Percentiles rank a stretch among this genome's conserved stretches.
Conservation (phyloP, 106 monocot genomes). For the Chionographis japonica region DNA sequence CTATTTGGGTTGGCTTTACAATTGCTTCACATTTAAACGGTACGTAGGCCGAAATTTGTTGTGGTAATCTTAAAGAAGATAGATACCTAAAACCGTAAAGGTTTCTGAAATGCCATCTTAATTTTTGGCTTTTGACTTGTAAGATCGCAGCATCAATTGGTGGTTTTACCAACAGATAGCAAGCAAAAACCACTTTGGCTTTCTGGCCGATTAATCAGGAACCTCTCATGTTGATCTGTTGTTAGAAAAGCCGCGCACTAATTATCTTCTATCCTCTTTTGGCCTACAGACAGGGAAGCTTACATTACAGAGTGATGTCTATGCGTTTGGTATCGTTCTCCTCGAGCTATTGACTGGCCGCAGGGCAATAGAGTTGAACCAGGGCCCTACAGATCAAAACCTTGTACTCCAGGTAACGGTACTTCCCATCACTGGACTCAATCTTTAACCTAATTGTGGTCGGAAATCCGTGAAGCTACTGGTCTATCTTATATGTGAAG, state of each 20-base stretch:
- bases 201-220: too few species aligned
- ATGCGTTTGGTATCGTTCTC: constrained; percentile 84
- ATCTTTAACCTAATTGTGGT: neutral
- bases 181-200: too few species aligned
- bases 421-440: neutral
- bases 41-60: too few species aligned
- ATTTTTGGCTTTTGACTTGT: too few species aligned
- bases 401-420: constrained; percentile 48
- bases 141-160: too few species aligned
- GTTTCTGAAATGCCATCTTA: too few species aligned
- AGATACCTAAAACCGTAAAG: too few species aligned
- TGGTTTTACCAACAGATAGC: too few species aligned
- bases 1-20: too few species aligned
- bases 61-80: too few species aligned
- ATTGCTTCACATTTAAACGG: too few species aligned
- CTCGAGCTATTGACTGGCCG: constrained; percentile 75
- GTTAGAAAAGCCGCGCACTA: neutral
- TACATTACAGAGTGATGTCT: constrained; percentile 82
- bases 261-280: neutral
- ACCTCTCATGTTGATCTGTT: too few species aligned
- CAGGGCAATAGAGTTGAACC: constrained; percentile 63
- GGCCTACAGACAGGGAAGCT: constrained; percentile 63
- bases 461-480: neutral
- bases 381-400: constrained; percentile 67
- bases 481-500: neutral